Evolutionary conservation across 2,329 filamentous ascomycete species (phyloP).

Genomic region (Curvularia verruculosa): DNA sequence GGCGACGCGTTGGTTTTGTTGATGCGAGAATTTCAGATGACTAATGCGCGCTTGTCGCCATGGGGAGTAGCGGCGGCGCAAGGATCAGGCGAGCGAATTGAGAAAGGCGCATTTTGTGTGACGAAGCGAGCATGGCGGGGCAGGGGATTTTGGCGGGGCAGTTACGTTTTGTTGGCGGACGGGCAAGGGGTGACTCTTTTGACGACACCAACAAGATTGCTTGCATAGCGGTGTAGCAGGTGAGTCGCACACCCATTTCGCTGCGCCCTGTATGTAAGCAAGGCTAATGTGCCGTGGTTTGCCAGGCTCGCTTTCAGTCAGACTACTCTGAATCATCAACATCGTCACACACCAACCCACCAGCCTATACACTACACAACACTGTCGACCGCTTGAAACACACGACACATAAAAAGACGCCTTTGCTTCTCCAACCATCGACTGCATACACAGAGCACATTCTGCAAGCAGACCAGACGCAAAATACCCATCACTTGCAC

Average conservation of each 20-base stretch:
- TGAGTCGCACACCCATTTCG: slow-evolving; percentile 1
- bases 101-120: slow-evolving; percentile 23
- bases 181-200: slow-evolving; percentile 21
- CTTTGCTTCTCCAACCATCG: background rate
- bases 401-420: slow-evolving; percentile 11
- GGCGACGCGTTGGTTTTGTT: slow-evolving; percentile 16
- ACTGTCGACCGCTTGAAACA: slow-evolving; percentile 1
- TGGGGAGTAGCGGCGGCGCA: slow-evolving; percentile 5
- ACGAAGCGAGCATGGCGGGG: slow-evolving; percentile 24
- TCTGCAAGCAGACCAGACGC: slow-evolving; percentile 8
- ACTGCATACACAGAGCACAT: slow-evolving; percentile 5
- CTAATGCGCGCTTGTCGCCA: slow-evolving; percentile 29
- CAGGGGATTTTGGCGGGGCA: slow-evolving; percentile 21
- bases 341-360: slow-evolving; percentile 9
- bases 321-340: slow-evolving; percentile 10
- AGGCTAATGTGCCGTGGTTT: slow-evolving; percentile 17
- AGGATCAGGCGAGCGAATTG: slow-evolving; percentile 21
- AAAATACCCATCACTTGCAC: slow-evolving; percentile 4
- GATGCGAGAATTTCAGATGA: slow-evolving; percentile 30
- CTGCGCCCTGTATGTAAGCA: background rate
- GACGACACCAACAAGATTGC: slow-evolving; percentile 3
- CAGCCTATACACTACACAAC: slow-evolving; percentile 6
- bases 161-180: slow-evolving; percentile 15
- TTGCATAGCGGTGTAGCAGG: slow-evolving; percentile 2
- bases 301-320: slow-evolving; percentile 17